phyloP scores from a whole-genome alignment of 176 grass and related monocot species.

The Bolboschoenus planiculmis region DNA sequence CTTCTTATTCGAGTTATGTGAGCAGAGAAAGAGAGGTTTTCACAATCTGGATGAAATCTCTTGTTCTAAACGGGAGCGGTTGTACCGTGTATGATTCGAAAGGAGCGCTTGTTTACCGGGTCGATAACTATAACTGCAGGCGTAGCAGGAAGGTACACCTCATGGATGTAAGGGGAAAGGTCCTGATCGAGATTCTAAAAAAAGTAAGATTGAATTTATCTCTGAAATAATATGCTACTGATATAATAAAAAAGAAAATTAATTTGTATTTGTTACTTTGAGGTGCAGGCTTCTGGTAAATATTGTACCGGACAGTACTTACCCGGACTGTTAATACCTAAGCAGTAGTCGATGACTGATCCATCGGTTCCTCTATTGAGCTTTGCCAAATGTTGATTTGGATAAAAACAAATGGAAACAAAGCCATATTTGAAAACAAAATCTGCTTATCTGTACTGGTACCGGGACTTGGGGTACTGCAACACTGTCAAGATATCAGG shows the following conservation, averaged over 20 bases:
- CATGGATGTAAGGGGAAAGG: slow-evolving; percentile 61
- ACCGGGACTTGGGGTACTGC: background rate
- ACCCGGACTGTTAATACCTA: background rate
- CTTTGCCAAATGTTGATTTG: background rate
- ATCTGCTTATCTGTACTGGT: background rate
- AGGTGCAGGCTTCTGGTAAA: background rate
- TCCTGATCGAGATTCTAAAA: slow-evolving; percentile 37
- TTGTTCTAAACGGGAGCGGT: slow-evolving; percentile 63
- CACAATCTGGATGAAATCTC: slow-evolving; percentile 84
- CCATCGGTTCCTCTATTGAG: background rate
- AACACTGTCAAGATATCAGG: background rate
- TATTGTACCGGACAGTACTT: background rate
- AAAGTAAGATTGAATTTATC: slow-evolving; percentile 34
- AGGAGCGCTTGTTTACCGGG: slow-evolving; percentile 55
- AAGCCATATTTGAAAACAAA: background rate
- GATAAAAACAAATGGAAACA: background rate
- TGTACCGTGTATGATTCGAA: slow-evolving; percentile 63
- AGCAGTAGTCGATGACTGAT: background rate
- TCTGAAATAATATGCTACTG: background rate
- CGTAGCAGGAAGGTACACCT: slow-evolving; percentile 46
- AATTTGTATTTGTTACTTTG: background rate
- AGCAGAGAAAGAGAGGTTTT: slow-evolving; percentile 52
- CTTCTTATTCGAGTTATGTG: background rate
- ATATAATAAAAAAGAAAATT: background rate
- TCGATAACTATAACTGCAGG: slow-evolving; percentile 67